Base-by-base conservation (phyloP, 495 filamentous ascomycete species). In the Xylaria flabelliformis region DNA sequence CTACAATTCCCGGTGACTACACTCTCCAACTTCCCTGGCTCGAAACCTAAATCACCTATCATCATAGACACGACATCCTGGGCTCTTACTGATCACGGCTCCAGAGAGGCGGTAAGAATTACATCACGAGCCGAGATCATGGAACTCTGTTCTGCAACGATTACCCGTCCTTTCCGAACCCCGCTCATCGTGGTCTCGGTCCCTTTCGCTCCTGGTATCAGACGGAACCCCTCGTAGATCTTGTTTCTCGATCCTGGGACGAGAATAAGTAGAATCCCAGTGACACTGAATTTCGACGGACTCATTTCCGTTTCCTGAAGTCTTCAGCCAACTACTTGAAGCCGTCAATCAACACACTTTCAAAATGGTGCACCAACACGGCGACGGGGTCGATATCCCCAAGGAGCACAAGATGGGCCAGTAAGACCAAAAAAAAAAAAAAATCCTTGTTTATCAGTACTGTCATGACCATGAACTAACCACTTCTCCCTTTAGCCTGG, bases 281-380 rank as follows among this genome's bases (percentile, higher is more conserved):
- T 13, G 17, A 50, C 29, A 26, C 15, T 0, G 34, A n/a, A 19
- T 50, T n/a, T 55, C 19, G n/a, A 39, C 19, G 10, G 4, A 15
- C 36, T 58, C 24, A 2, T 17, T 12, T 10, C 12, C 12, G 0
- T 44, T 44, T 1, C 46, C 44, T 2, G 26, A 44, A 13, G 19
- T 61, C 17, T 61, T 36, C 9, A 39, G 19, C 15, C 15, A 64
- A 69, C n/a, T 32, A 42, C 39, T 13, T 8, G 36, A 2, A 34
- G 24, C 44, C 66, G 36, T 46, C 42, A 69, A 59, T 46, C 32
- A n/a, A 19, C 5, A 19, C 5, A 72, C 19, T 12, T 58, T 34
- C 74, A 79, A 74, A 10, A 85, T 85, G 83, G 83, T 82, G 58
- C 75, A 80, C 21, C 84, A 86, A 73, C 80, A 83, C 73, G 82